Evolutionary conservation across 2,329 filamentous ascomycete species (phyloP), one percentile per base, ranked within the genome.

Genomic region (Capronia coronata): DNA sequence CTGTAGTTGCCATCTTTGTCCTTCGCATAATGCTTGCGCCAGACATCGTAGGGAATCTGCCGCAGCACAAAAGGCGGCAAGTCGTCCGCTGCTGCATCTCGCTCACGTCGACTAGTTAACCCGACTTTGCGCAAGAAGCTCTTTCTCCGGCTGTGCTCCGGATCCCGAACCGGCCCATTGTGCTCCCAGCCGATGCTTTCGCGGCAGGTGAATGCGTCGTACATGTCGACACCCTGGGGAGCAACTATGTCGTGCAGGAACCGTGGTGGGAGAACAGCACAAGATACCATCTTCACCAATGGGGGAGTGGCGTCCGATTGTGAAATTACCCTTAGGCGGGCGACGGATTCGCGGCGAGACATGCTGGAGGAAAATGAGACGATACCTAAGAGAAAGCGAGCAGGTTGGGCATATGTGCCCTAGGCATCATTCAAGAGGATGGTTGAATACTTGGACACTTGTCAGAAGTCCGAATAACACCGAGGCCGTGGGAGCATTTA

Each of bases 21-120:
- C 40, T 58, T 58, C 14, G 55, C 55, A 30, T 58, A 58, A 39
- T 58, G 55, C 40, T 56, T 58, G n/a, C 55, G 43, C 55, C 53
- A 58, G 6, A 35, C 46, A n/a, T 56, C 53, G 22, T 58, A 58
- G 8, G 55, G 55, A 13, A 58, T 45, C 43, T 58, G 46, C n/a
- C 53, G 49, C 38, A 58, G 46, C 11, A 49, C 37, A 29, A 58
- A 58, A 1, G 53, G 53, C 21, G 55, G 55, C 14, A 51, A 27
- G 19, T 55, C 45, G 11, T 49, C 43, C 14, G 51, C 43, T 10
- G 43, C 29, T 19, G 27, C 32, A n/a, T 34, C 37, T 38, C 45
- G 43, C 43, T 53, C 54, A 8, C 53, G 43, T 43, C 52, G 34
- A 3, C 47, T 51, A 22, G 53, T 56, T n/a, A 56, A 21, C n/a